phyloP scores from a whole-genome alignment of 2,329 filamentous ascomycete genomes.

The Colletotrichum plurivorum region DNA sequence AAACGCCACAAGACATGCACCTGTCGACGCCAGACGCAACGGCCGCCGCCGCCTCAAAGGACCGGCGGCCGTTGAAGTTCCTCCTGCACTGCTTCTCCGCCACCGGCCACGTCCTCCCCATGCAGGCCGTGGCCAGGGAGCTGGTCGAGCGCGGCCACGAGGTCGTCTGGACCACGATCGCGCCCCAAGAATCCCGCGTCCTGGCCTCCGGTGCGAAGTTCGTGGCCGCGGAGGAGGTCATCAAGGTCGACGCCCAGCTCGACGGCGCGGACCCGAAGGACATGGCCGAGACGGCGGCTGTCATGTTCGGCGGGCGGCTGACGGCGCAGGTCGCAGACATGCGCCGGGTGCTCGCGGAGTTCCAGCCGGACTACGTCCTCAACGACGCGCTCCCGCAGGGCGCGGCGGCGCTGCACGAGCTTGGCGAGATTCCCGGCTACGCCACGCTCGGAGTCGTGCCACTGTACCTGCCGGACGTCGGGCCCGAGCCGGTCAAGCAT shows the following conservation, averaged over 20 bases:
- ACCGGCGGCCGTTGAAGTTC: slow-evolving; percentile 47
- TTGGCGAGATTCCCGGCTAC: slow-evolving; percentile 52
- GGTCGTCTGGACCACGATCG: slow-evolving; percentile 55
- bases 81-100: slow-evolving; percentile 57
- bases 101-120: slow-evolving; percentile 55
- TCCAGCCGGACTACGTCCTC: slow-evolving; percentile 50
- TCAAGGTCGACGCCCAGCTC: slow-evolving; percentile 49
- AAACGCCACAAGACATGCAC: slow-evolving; percentile 14
- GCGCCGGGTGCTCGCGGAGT: slow-evolving; percentile 47
- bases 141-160: slow-evolving; percentile 54
- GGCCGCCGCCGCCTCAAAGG: neutral
- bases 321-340: slow-evolving; percentile 54
- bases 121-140: slow-evolving; percentile 55
- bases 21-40: slow-evolving; percentile 16
- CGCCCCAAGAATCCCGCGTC: slow-evolving; percentile 51
- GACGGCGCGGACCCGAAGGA: slow-evolving; percentile 47
- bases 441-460: slow-evolving; percentile 57
- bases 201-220: slow-evolving; percentile 52
- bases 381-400: slow-evolving; percentile 56
- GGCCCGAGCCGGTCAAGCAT: slow-evolving; percentile 44
- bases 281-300: slow-evolving; percentile 48
- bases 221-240: slow-evolving; percentile 48
- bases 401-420: slow-evolving; percentile 51
- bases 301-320: slow-evolving; percentile 47
- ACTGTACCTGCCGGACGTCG: slow-evolving; percentile 53